A percentile compares a stretch with the other conserved stretches of the same genome.
phyloP scores from a whole-genome alignment of 495 filamentous ascomycete genomes.

The Penicillium taxi region DNA sequence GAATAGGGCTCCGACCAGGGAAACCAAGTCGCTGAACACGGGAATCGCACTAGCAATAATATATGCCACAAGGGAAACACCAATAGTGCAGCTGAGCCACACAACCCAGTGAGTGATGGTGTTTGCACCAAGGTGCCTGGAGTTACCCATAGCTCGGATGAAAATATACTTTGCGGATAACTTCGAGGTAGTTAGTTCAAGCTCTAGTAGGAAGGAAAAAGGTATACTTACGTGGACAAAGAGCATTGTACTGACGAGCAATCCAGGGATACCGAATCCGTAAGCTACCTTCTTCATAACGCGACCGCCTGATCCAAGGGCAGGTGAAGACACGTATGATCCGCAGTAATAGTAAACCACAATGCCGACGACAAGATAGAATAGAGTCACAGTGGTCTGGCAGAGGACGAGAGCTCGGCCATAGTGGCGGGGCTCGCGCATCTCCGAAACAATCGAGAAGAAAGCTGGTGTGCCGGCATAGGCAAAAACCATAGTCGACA shows the following conservation, averaged over 20 bases:
- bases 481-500: slow-evolving; percentile 66
- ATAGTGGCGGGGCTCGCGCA: slow-evolving; percentile 56
- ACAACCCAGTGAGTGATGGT: slow-evolving; percentile 46
- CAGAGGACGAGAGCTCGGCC: slow-evolving; percentile 42
- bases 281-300: slow-evolving; percentile 59
- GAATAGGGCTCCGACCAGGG: slow-evolving; percentile 54
- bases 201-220: slow-evolving; percentile 23
- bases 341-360: slow-evolving; percentile 66
- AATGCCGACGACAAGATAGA: slow-evolving; percentile 57
- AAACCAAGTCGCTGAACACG: slow-evolving; percentile 56
- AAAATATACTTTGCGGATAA: slow-evolving; percentile 52
- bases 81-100: slow-evolving; percentile 52
- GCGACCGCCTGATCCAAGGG: slow-evolving; percentile 54
- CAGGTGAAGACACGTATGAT: slow-evolving; percentile 53
- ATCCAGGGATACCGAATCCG: slow-evolving; percentile 57
- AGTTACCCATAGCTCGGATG: slow-evolving; percentile 46
- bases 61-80: slow-evolving; percentile 53
- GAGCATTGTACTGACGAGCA: slow-evolving; percentile 19
- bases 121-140: slow-evolving; percentile 49
- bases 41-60: slow-evolving; percentile 65
- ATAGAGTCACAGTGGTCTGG: slow-evolving; percentile 40
- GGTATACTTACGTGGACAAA: slow-evolving; percentile 32
- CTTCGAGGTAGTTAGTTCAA: slow-evolving; percentile 30
- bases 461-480: slow-evolving; percentile 53
- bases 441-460: slow-evolving; percentile 67